A percentile compares a stretch with the other conserved stretches of the same genome.
phyloP scores from a whole-genome alignment of 176 grass and related monocot species.

The Bothriochloa decipiens region DNA sequence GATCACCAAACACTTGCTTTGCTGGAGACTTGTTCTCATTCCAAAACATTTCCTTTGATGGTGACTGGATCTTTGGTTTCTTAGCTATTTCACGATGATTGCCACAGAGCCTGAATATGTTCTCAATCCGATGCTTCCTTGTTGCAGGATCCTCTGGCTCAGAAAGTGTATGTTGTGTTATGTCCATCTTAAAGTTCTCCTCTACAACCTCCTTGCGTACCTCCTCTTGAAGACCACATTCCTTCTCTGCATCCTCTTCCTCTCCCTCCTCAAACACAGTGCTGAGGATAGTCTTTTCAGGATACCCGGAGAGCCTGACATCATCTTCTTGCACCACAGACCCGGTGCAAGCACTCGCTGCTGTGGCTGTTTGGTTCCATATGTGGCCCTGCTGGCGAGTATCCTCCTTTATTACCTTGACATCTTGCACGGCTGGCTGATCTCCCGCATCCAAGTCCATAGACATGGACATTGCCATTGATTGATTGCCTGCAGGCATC shows the following conservation, averaged over 20 bases:
- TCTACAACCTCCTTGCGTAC: constrained; percentile 90
- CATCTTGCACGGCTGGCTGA: constrained; percentile 54
- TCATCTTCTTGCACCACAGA: constrained; percentile 44
- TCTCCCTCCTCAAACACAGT: constrained; percentile 79
- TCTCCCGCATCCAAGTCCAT: constrained; percentile 92
- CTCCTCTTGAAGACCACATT: constrained; percentile 45
- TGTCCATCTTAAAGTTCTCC: constrained; percentile 46
- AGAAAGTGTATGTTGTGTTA: constrained; percentile 8
- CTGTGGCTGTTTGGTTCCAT: constrained; percentile 27
- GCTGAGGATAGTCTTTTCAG: constrained; percentile 70
- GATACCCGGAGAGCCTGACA: constrained; percentile 51
- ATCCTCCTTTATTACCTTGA: constrained; percentile 85
- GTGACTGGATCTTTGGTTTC: constrained; percentile 39
- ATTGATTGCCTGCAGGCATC: constrained; percentile 56
- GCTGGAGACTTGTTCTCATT: constrained; percentile 48
- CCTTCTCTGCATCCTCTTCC: constrained; percentile 58
- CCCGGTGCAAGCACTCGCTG: constrained; percentile 6
- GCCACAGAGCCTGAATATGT: constrained; percentile 89
- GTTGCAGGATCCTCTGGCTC: constrained; percentile 51
- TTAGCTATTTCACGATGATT: constrained; percentile 68
- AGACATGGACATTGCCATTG: constrained; percentile 77
- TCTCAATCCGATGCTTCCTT: constrained; percentile 70
- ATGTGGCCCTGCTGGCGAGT: constrained; percentile 35
- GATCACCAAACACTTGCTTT: constrained; percentile 30
- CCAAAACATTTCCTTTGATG: constrained; percentile 32